Percentiles rank a stretch among this genome's conserved stretches.
Conservation (phyloP, 1,284 basidiomycete genomes). For the Rhodotorula mucilaginosa region DNA sequence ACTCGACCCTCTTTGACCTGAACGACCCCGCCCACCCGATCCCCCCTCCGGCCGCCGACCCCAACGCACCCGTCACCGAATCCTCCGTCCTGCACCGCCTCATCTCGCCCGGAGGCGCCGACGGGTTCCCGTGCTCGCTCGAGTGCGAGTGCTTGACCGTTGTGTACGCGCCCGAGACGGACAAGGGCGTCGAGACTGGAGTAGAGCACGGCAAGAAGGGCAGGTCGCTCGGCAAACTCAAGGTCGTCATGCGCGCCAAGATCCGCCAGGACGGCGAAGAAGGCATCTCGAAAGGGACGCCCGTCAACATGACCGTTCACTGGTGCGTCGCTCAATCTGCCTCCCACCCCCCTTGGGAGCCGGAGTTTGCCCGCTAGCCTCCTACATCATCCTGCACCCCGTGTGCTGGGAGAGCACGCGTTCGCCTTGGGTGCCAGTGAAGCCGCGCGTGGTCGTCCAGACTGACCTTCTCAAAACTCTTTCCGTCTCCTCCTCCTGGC, state of each 20-base stretch:
- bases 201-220: constrained; percentile 4
- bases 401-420: too few relatives aligned
- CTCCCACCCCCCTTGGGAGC: too few relatives aligned
- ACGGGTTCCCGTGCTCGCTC: constrained; percentile 36
- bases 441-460: neutral
- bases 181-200: neutral
- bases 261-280: constrained; percentile 30
- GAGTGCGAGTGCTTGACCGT: constrained; percentile 25
- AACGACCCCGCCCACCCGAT: constrained; percentile 19
- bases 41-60: constrained; percentile 20
- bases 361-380: too few relatives aligned
- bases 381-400: too few relatives aligned
- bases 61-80: constrained; percentile 10
- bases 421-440: too few relatives aligned
- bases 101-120: constrained; percentile 28
- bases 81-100: constrained; percentile 16
- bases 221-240: constrained; percentile 8
- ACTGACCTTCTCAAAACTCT: neutral
- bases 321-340: constrained; percentile 18
- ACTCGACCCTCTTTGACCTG: constrained; percentile 27
- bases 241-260: constrained; percentile 33
- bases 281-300: constrained; percentile 23
- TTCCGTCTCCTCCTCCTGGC: neutral
- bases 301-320: constrained; percentile 37
- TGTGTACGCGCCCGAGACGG: constrained; percentile 4